Conservation (phyloP, 169 alveolate species). For the Amoebophrya sp. region DNA sequence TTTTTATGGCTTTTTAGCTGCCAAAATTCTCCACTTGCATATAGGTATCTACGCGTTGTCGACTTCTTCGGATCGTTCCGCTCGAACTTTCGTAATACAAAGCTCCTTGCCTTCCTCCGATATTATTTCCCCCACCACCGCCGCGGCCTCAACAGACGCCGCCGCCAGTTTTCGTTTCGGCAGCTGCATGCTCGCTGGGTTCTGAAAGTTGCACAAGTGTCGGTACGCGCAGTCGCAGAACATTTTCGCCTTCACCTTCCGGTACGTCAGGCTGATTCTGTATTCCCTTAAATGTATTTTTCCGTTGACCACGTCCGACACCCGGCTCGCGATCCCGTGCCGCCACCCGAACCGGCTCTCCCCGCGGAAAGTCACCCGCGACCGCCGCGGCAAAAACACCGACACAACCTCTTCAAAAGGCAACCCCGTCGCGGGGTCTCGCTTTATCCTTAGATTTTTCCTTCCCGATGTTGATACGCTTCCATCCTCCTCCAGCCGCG, state of each 20-base stretch:
- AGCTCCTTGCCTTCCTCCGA: neutral
- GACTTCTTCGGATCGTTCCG: too few species aligned
- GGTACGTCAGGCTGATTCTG: neutral
- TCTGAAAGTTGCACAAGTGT: neutral
- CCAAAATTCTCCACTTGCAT: neutral
- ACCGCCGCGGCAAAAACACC: neutral
- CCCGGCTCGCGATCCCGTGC: neutral
- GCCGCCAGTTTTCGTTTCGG: neutral
- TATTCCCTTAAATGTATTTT: neutral
- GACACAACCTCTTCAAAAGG: neutral
- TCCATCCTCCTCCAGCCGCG: neutral
- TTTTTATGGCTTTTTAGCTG: neutral
- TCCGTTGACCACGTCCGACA: neutral
- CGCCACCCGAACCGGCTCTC: neutral
- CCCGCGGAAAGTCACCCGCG: neutral
- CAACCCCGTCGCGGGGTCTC: neutral
- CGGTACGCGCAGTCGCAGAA: neutral
- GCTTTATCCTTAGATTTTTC: neutral
- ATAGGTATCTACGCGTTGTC: too few species aligned
- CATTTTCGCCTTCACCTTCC: neutral
- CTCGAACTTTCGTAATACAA: neutral
- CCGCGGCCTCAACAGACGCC: neutral
- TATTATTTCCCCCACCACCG: neutral
- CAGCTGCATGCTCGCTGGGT: neutral
- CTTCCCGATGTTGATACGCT: neutral